Evolutionary conservation across 495 filamentous ascomycete genomes (phyloP).

Genomic region (Terfezia boudieri): DNA sequence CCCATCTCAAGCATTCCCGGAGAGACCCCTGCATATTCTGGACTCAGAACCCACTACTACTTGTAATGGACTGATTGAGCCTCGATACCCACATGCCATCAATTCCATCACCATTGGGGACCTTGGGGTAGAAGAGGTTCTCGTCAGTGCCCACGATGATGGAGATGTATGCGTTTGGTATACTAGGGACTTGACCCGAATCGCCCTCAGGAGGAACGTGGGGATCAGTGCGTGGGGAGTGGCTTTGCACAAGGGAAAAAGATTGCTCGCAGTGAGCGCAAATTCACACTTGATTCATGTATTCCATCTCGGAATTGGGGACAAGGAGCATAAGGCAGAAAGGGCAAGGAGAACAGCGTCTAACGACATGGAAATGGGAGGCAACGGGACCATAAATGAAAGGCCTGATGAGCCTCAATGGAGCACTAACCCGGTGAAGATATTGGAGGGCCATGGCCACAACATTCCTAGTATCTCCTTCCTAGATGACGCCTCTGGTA

Average conservation of each 20-base stretch:
- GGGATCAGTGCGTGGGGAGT: slow-evolving; percentile 69
- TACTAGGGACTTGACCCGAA: slow-evolving; percentile 25
- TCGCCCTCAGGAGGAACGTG: slow-evolving; percentile 32
- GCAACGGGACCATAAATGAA: neutral
- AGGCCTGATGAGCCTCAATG: slow-evolving; percentile 2
- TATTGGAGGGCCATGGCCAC: slow-evolving; percentile 10
- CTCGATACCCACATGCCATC: slow-evolving; percentile 38
- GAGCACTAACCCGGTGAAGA: slow-evolving; percentile 11
- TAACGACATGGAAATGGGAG: neutral
- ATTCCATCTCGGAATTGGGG: slow-evolving; percentile 14
- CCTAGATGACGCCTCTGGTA: slow-evolving; percentile 38
- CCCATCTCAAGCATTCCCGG: slow-evolving; percentile 38
- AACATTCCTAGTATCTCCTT: slow-evolving; percentile 73
- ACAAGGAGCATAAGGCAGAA: neutral
- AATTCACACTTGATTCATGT: slow-evolving; percentile 30
- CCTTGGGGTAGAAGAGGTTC: slow-evolving; percentile 57
- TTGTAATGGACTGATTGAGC: slow-evolving; percentile 35
- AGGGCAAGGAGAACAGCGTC: neutral
- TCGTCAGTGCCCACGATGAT: slow-evolving; percentile 60
- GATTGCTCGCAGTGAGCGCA: slow-evolving; percentile 59
- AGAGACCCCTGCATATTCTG: slow-evolving; percentile 40
- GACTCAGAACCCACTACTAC: slow-evolving; percentile 31
- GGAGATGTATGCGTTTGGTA: slow-evolving; percentile 74
- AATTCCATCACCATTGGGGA: slow-evolving; percentile 62
- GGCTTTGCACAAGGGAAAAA: slow-evolving; percentile 54